phyloP scores from a whole-genome alignment of 73 alveolate species.

The Breviolum minutum region DNA sequence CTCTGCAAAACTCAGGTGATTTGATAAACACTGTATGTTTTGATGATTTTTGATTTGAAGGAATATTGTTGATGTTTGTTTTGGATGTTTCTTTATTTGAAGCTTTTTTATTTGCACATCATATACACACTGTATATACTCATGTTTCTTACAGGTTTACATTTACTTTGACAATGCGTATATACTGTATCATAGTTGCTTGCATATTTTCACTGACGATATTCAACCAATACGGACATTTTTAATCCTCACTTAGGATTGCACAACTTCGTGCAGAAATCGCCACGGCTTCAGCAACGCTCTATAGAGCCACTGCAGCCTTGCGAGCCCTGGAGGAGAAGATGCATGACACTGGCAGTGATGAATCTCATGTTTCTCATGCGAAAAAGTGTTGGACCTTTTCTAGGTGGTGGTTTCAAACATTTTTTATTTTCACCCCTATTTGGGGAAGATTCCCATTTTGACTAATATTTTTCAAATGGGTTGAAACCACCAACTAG shows the following conservation, averaged over 20 bases:
- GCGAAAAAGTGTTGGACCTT: too few species aligned
- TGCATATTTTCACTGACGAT: neutral
- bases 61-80: neutral
- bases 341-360: neutral
- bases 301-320: constrained; percentile 37
- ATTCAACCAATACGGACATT: neutral
- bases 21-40: neutral
- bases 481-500: too few species aligned
- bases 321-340: neutral
- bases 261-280: constrained; percentile 57
- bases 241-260: neutral
- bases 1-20: neutral
- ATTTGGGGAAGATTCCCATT: too few species aligned
- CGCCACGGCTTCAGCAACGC: constrained; percentile 47
- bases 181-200: too few species aligned
- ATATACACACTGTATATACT: too few species aligned
- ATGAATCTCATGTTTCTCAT: neutral
- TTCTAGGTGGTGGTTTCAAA: too few species aligned
- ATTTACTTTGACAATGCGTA: neutral
- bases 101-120: too few species aligned
- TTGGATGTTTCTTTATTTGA: too few species aligned
- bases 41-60: too few species aligned
- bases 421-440: too few species aligned
- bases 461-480: too few species aligned
- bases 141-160: too few species aligned